Conservation (phyloP, 257 asterid genomes). For the Przewalskia tangutica region DNA sequence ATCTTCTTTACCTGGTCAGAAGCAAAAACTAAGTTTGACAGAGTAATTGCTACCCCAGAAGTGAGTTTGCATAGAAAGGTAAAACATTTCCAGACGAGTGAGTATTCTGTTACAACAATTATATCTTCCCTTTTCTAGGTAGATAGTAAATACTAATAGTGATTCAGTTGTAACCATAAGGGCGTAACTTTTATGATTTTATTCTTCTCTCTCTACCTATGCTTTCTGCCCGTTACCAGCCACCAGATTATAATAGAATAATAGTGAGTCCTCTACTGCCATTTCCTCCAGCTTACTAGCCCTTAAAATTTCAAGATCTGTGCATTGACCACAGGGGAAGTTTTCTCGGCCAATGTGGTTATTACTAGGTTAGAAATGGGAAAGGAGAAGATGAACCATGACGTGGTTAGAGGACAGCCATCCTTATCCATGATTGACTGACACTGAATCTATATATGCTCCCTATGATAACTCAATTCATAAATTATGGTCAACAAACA, state of each 20-base stretch:
- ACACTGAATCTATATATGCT: not conserved
- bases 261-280: not conserved
- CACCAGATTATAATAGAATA: not conserved
- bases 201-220: not conserved
- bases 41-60: not conserved
- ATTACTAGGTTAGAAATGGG: not conserved
- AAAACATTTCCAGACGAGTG: not conserved
- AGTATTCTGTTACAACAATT: not conserved
- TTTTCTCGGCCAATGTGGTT: not conserved
- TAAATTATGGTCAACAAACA: too few relatives aligned
- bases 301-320: not conserved
- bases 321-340: not conserved
- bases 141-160: not conserved
- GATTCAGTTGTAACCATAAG: not conserved
- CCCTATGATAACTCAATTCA: too few relatives aligned
- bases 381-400: not conserved
- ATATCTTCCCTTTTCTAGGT: not conserved
- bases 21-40: not conserved
- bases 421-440: not conserved
- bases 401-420: not conserved
- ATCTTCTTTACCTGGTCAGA: not conserved
- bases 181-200: not conserved
- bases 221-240: not conserved
- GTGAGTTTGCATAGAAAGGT: not conserved
- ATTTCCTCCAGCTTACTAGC: not conserved